Evolutionary conservation across 2,329 filamentous ascomycete species (phyloP).

Genomic region (Cladophialophora psammophila): DNA sequence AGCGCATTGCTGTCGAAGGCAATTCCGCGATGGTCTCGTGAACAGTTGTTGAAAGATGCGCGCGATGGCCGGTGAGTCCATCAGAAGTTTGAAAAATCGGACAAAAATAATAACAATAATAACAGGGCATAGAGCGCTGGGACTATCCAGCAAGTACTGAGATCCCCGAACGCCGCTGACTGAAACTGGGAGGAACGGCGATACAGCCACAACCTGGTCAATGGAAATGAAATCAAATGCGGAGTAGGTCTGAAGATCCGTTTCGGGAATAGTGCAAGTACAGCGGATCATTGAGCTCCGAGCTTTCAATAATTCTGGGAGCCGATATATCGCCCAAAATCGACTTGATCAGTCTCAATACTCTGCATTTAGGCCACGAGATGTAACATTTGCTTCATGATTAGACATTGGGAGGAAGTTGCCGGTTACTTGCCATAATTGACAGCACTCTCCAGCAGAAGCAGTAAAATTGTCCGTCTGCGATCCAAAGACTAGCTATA

Average conservation of each 20-base stretch:
- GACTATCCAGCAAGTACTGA: background rate
- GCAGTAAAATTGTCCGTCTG: background rate
- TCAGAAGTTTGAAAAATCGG: conserved; percentile 47
- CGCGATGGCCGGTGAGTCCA: conserved; percentile 82
- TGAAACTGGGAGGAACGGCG: background rate
- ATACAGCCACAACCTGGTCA: background rate
- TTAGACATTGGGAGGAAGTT: background rate
- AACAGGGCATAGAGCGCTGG: background rate
- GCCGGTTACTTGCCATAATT: background rate
- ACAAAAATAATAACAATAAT: too few relatives aligned
- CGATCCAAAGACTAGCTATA: background rate
- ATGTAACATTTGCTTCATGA: background rate
- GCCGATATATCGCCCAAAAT: too few relatives aligned
- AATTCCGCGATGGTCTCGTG: conserved; percentile 71
- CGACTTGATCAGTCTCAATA: background rate
- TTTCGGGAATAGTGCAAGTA: conserved; percentile 6
- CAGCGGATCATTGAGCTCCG: background rate
- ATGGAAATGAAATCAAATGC: conserved; percentile 6
- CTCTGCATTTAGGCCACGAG: background rate
- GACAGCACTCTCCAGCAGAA: background rate
- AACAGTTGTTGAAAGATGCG: conserved; percentile 88
- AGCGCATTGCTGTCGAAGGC: conserved; percentile 50
- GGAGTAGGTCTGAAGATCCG: conserved; percentile 13
- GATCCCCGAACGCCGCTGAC: background rate
- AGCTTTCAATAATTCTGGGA: too few relatives aligned